phyloP scores from a whole-genome alignment of 352 stramenopile species.

The Thraustotheca clavata region DNA sequence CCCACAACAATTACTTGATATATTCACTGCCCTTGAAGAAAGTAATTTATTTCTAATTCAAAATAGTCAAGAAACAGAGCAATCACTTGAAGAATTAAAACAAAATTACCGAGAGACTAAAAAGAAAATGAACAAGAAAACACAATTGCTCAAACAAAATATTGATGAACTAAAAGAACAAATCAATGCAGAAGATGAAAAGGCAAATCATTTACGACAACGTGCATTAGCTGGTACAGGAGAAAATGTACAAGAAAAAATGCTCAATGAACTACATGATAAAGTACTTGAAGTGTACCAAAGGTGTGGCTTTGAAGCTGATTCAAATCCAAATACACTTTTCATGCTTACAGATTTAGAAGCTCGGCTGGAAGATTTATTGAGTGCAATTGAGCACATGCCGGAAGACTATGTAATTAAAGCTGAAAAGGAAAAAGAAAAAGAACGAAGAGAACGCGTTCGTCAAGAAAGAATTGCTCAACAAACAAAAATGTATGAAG shows the following conservation, averaged over 20 bases:
- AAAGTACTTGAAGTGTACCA: constrained; percentile 88
- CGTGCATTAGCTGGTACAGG: constrained; percentile 57
- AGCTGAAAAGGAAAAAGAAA: constrained; percentile 93
- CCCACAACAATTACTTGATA: constrained; percentile 88
- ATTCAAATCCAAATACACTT: constrained; percentile 86
- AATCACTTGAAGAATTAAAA: constrained; percentile 92
- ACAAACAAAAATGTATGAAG: constrained; percentile 90
- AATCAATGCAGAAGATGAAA: constrained; percentile 79
- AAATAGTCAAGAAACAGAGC: constrained; percentile 93
- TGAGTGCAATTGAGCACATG: constrained; percentile 89
- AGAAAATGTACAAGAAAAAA: constrained; percentile 82
- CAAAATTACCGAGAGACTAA: constrained; percentile 88
- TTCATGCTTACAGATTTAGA: constrained; percentile 93
- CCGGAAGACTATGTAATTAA: constrained; percentile 90
- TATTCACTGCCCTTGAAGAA: constrained; percentile 91
- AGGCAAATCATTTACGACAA: constrained; percentile 61
- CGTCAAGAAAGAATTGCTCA: constrained; percentile 87
- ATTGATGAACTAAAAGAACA: constrained; percentile 86
- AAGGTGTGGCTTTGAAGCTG: constrained; percentile 87
- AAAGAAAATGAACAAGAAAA: constrained; percentile 85
- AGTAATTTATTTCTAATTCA: constrained; percentile 95
- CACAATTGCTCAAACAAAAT: constrained; percentile 71
- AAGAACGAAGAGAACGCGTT: constrained; percentile 86
- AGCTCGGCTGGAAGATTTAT: constrained; percentile 82
- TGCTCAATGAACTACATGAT: constrained; percentile 86